These are phyloP conservation scores for Chaetomium tenue DNA, from an alignment of 495 filamentous ascomycete genomes.

Conservation along the genomic window DNA sequence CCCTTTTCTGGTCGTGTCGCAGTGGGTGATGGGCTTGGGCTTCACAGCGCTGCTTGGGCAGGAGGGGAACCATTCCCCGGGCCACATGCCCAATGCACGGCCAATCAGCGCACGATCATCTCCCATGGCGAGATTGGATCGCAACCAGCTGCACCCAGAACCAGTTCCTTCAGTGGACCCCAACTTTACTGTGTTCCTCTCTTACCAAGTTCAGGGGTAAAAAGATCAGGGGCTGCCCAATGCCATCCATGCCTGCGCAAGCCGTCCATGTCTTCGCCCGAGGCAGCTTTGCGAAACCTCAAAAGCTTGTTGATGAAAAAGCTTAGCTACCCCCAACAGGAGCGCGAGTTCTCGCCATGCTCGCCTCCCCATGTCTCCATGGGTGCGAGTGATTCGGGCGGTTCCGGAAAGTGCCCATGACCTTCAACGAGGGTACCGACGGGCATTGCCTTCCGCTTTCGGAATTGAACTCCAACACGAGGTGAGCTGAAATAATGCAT, in stretches of 20 bases:
- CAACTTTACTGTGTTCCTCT: slow-evolving; percentile 9
- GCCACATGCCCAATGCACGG: slow-evolving; percentile 19
- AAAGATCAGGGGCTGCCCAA: slow-evolving; percentile 10
- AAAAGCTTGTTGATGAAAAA: slow-evolving; percentile 9
- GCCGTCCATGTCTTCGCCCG: background rate
- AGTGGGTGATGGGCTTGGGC: slow-evolving; percentile 7
- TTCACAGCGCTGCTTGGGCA: slow-evolving; percentile 18
- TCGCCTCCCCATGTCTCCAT: slow-evolving; percentile 7
- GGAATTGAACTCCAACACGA: slow-evolving; percentile 1
- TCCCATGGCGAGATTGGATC: slow-evolving; percentile 36
- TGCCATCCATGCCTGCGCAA: background rate
- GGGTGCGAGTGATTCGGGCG: background rate
- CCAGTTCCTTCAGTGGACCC: slow-evolving; percentile 13
- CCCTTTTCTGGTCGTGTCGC: slow-evolving; percentile 14
- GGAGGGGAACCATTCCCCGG: slow-evolving; percentile 14
- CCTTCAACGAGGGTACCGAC: too few relatives aligned
- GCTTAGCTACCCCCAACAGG: background rate
- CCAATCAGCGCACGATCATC: slow-evolving; percentile 28
- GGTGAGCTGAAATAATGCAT: background rate
- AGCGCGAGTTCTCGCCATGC: background rate
- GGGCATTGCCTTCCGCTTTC: background rate
- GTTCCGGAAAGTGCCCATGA: background rate
- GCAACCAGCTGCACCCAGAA: slow-evolving; percentile 14
- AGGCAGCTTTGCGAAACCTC: background rate
- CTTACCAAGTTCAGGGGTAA: slow-evolving; percentile 10